Evolutionary conservation across 352 stramenopile genomes (phyloP), one percentile per base, ranked within the genome.

Genomic region (Pythium diclinum): DNA sequence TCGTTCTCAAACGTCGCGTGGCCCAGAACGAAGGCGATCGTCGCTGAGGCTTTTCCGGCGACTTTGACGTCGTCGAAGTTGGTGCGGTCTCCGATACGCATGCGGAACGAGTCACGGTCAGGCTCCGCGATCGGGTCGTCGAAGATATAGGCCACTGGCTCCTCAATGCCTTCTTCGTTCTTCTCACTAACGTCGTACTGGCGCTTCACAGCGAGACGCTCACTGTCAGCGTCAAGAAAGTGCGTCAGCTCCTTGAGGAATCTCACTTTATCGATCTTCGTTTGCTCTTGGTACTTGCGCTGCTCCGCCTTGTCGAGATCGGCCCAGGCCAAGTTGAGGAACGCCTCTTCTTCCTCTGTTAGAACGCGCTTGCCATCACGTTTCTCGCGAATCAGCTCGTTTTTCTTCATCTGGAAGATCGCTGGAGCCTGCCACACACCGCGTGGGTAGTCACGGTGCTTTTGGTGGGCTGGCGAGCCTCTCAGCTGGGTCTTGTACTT

Each of bases 91-190:
- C 78, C 80, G 33, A 94, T 88, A 14, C 79, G 70, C 85, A 94
- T 94, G 33, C 74, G 73, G 56, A 92, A 94, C 5, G 74, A 68
- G 3, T 82, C 73, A 36, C 73, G 73, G 36, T 80, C 73, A 11
- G 82, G 83, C 71, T 91, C 78, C 0, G 82, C 73, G 52, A 94
- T 94, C 4, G 79, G 80, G 16, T 88, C 78, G 17, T 91, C 78
- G 59, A 94, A 91, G 47, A 94, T 72, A 59, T 92, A 94, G 16
- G 78, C 83, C 0, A 92, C 78, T 1, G 82, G 81, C 25, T 92
- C 83, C 6, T 71, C 63, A 10, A 14, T 38, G 17, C 33, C 7
- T 13, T 53, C n/a, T 17, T 67, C 67, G 8, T 25, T 46, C 2
- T 33, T 52, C 4, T 59, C 44, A 33, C 56, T 25, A 3, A 69